Evolutionary conservation across 2,329 filamentous ascomycete genomes (phyloP), one percentile per base, ranked within the genome.

Genomic region (Aureobasidium melanogenum): DNA sequence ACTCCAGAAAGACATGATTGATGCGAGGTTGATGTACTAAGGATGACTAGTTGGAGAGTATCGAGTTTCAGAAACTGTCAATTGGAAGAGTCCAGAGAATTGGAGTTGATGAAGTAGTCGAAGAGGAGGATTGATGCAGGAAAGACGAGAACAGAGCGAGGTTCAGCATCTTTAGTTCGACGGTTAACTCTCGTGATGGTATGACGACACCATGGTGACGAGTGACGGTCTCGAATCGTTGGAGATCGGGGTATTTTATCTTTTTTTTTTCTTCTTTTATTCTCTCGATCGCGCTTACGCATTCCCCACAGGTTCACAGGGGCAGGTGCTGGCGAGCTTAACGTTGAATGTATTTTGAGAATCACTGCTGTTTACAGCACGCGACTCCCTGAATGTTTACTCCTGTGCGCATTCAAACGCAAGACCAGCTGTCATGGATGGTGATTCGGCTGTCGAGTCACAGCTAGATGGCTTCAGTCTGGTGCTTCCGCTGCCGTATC

Each of bases 401-500:
- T 26, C 19, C 32, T 58, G 43, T 48, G 19, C 43, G 19, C 32
- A 39, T 44, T 6, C 12, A 38, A 32, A 39, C 55, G 22, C 19
- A 48, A 38, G 44, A 44, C 32, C 30, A 28, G 55, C 41, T 8
- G 48, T 46, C 38, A 89, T 89, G 87, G 87, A 89, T 77, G 86
- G 84, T 77, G 87, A 89, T 78, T 84, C 85, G 64, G 83, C 84
- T 68, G 85, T 88, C 68, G 86, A 88, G 69, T 72, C 73, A 34
- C 70, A 75, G 66, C 84, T 96, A 75, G 92, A 97, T 81, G 82
- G 84, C 74, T 94, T 97, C 80, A 92, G 89, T 82, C 80, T 89
- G 71, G 81, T 88, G 65, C 87, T 97, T 66, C 94, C 93, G 57
- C 80, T 97, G 64, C 93, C 94, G 46, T 96, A 93, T 74, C 87